phyloP scores from a whole-genome alignment of 2,329 filamentous ascomycete genomes.

The Graphiopsis chlorocephala region DNA sequence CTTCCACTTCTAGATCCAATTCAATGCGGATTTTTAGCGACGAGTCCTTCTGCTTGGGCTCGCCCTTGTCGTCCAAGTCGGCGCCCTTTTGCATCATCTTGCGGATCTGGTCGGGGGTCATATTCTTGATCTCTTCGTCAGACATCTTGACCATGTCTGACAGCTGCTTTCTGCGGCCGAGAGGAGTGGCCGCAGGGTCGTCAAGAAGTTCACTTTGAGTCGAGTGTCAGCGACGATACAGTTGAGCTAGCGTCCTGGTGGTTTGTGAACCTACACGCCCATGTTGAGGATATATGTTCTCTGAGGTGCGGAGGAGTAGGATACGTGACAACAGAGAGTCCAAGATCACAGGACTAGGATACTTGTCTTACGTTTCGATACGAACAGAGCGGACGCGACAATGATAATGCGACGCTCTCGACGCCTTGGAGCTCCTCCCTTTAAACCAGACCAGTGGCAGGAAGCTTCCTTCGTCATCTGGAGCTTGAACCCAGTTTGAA shows the following conservation, averaged over 20 bases:
- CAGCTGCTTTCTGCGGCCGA: slow-evolving; percentile 17
- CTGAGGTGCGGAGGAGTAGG: background rate
- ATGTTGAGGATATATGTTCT: background rate
- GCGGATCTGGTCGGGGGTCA: slow-evolving; percentile 16
- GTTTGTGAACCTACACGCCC: slow-evolving; percentile 2
- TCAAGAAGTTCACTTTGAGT: slow-evolving; percentile 12
- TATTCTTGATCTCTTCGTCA: slow-evolving; percentile 19
- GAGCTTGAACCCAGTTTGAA: background rate
- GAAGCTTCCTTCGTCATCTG: slow-evolving; percentile 3
- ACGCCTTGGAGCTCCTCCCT: background rate
- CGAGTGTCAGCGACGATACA: background rate
- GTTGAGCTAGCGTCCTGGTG: background rate
- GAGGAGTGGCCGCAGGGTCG: slow-evolving; percentile 15
- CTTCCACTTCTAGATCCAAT: slow-evolving; percentile 31
- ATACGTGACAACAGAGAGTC: background rate
- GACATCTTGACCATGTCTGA: slow-evolving; percentile 16
- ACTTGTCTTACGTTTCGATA: background rate
- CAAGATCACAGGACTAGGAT: background rate
- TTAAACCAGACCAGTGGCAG: background rate
- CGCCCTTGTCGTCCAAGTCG: slow-evolving; percentile 10
- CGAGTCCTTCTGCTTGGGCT: slow-evolving; percentile 24
- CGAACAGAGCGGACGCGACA: background rate
- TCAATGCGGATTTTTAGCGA: slow-evolving; percentile 31
- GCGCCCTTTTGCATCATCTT: slow-evolving; percentile 14
- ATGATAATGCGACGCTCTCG: background rate